Evolutionary conservation across 202 grass and related monocot species (phyloP), one percentile per base, ranked within the genome.

Genomic region (Setaria viridis): DNA sequence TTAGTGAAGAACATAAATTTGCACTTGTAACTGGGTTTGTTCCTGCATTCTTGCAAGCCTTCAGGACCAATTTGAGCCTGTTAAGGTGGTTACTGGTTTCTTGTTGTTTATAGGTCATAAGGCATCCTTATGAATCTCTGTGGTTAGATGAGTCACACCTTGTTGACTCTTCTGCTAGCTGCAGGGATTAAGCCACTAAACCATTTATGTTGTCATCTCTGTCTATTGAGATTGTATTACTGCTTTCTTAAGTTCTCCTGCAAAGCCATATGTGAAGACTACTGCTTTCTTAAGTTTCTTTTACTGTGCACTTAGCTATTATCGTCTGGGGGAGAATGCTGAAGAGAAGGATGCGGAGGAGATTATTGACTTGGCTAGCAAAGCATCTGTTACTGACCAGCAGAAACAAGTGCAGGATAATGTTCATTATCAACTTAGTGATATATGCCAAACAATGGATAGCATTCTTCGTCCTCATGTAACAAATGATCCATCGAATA

Each of bases 401-500:
- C 72, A 88, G 87, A 94, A 87, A 77, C 92, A 99, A 85, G 97
- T 99, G 30, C 92, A 99, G 62, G 90, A 94, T 67, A 99, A 99
- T 78, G 74, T 99, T 47, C 94, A 99, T 80, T 82, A 86, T 67
- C 93, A 99, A 87, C 84, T 99, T 76, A 93, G 32, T 4, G 62
- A 86, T 74, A 87, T 93, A 47, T 99, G 82, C 46, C 56, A 77
- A 70, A 41, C 67, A 43, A 93, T 99, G 88, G 90, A 99, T 85
- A 82, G 49, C 84, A 86, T 90, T 80, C 92, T 99, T 88, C 76
- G 59, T 67, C 77, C 85, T 81, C 91, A 90, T 85, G 75, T 34
- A 39, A 79, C 19, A 21, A 68, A 53, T 29, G 57, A 86, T 49
- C 50, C 56, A 12, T 63, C 81, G 30, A 53, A 48, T 62, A 74